phyloP scores from a whole-genome alignment of 768 basidiomycete genomes.

The Hypholoma fasciculare region DNA sequence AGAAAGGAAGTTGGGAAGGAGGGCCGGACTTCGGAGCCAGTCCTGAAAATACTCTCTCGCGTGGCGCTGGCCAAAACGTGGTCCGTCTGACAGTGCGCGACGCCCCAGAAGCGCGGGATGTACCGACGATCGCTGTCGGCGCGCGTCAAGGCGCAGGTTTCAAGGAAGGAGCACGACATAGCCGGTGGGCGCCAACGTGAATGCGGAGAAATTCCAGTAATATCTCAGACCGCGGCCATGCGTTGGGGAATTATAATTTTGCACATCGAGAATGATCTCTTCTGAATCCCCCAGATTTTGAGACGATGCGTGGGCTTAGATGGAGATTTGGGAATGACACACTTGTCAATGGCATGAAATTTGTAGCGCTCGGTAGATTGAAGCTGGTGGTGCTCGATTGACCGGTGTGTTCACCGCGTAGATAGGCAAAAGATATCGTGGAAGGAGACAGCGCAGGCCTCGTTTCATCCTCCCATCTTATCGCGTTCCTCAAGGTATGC shows the following conservation, averaged over 20 bases:
- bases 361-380: neutral
- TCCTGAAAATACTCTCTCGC: constrained; percentile 3
- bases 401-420: neutral
- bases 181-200: neutral
- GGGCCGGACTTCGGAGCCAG: neutral
- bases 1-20: neutral
- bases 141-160: neutral
- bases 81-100: neutral
- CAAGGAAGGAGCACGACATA: neutral
- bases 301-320: neutral
- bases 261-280: neutral
- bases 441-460: neutral
- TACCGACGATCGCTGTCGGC: neutral
- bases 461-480: neutral
- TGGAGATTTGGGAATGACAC: too few relatives aligned
- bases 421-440: constrained; percentile 1
- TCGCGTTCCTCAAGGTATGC: neutral
- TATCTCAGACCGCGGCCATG: constrained; percentile 1
- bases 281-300: neutral
- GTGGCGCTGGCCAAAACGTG: constrained; percentile 7
- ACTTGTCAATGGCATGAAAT: neutral
- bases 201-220: neutral
- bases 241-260: neutral
- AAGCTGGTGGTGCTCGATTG: neutral
- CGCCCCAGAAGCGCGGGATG: neutral